phyloP scores from a whole-genome alignment of 2,329 filamentous ascomycete genomes.

The Clonostachys chloroleuca region DNA sequence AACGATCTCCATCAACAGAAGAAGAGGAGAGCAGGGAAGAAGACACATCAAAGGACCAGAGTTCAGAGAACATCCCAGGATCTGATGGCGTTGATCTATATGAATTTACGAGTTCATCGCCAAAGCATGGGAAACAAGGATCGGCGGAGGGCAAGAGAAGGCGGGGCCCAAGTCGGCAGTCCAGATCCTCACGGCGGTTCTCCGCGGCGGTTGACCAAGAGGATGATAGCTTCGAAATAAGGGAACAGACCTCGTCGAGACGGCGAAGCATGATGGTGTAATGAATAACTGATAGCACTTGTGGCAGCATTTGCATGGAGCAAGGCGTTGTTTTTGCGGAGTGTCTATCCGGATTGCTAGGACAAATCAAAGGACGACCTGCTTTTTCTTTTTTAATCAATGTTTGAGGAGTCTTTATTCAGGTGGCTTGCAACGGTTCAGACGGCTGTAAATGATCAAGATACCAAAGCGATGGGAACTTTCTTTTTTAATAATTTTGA shows the following conservation, averaged over 20 bases:
- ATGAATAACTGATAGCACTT: constrained; percentile 10
- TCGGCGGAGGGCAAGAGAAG: constrained; percentile 14
- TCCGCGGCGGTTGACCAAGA: constrained; percentile 32
- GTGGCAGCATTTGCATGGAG: neutral
- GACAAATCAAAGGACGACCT: constrained; percentile 4
- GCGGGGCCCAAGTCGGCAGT: constrained; percentile 18
- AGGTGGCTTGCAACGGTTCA: neutral
- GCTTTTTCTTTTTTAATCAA: constrained; percentile 4
- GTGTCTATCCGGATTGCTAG: constrained; percentile 2
- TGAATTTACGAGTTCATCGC: constrained; percentile 47
- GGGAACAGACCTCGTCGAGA: constrained; percentile 29
- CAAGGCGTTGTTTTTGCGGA: neutral
- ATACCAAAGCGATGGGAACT: constrained; percentile 11
- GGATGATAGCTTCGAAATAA: constrained; percentile 14
- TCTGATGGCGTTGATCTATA: constrained; percentile 41
- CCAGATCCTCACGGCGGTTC: constrained; percentile 27
- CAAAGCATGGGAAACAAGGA: constrained; percentile 22
- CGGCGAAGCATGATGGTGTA: constrained; percentile 58
- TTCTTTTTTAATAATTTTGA: constrained; percentile 4
- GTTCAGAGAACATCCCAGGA: constrained; percentile 8
- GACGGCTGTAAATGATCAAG: constrained; percentile 2
- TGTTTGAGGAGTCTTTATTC: neutral
- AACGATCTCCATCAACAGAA: constrained; percentile 25
- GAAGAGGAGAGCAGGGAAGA: constrained; percentile 7
- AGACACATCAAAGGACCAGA: constrained; percentile 5